These are phyloP conservation scores for Paramecium caudatum DNA, from an alignment of 73 alveolate species.

Conservation along the genomic window DNA sequence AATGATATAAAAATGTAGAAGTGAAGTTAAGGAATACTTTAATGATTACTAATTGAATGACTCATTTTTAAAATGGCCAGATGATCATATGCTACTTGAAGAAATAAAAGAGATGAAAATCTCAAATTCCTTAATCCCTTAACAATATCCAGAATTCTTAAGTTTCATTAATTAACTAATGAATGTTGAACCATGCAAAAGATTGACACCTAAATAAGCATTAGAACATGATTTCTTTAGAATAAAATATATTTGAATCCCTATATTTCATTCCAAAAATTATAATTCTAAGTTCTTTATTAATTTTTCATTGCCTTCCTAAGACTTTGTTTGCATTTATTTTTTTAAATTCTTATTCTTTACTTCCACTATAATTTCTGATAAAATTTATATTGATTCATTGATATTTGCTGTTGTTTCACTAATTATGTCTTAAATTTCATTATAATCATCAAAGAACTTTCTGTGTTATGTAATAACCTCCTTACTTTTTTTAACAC, in stretches of 20 bases:
- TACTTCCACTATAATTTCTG: background rate
- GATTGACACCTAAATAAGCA: conserved; percentile 86
- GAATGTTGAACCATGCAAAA: conserved; percentile 82
- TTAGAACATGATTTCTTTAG: conserved; percentile 86
- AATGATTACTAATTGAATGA: conserved; percentile 60
- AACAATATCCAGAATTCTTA: conserved; percentile 75
- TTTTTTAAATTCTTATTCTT: background rate
- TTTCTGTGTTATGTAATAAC: background rate
- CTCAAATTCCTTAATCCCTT: conserved; percentile 18
- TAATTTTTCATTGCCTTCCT: background rate
- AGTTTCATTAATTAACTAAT: conserved; percentile 79
- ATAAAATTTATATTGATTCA: conserved; percentile 11
- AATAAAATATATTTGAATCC: conserved; percentile 41
- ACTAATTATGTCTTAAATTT: background rate
- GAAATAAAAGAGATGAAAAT: conserved; percentile 63
- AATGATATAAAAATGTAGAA: conserved; percentile 86
- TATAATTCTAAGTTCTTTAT: background rate
- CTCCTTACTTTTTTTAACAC: background rate
- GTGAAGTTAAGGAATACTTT: conserved; percentile 39
- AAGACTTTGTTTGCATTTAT: background rate
- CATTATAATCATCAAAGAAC: conserved; percentile 5
- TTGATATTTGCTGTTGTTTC: background rate
- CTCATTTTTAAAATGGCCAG: conserved; percentile 60
- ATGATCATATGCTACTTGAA: background rate
- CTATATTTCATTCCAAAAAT: background rate